phyloP scores from a whole-genome alignment of 139 green algal species.

The Chlorella ohadii region DNA sequence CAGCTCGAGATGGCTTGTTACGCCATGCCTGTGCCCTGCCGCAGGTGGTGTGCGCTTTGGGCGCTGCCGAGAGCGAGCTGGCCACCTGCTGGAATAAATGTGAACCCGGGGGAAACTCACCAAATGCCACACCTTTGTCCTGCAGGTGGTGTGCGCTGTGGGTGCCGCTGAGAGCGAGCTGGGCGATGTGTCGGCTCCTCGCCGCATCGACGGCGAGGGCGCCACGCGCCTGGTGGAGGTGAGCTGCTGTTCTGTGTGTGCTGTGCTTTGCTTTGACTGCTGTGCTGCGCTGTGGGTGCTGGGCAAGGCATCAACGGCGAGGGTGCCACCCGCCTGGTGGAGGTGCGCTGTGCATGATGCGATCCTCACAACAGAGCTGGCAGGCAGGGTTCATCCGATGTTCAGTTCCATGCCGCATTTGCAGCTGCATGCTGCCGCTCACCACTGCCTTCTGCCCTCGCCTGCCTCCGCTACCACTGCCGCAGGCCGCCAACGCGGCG shows the following conservation, averaged over 20 bases:
- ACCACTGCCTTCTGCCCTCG: neutral
- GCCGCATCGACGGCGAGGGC: slow-evolving; percentile 79
- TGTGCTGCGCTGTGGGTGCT: neutral
- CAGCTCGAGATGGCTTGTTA: too few species aligned
- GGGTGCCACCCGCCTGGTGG: too few species aligned
- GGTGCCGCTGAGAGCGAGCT: slow-evolving; percentile 76
- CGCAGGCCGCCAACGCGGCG: slow-evolving; percentile 50
- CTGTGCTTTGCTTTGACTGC: too few species aligned
- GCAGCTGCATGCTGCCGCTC: too few species aligned
- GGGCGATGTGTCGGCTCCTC: slow-evolving; percentile 67
- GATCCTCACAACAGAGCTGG: too few species aligned
- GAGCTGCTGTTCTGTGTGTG: neutral
- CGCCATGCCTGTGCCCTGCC: neutral
- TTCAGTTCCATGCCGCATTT: too few species aligned
- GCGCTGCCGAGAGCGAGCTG: slow-evolving; percentile 72
- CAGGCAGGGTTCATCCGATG: too few species aligned
- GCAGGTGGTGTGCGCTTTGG: slow-evolving; percentile 84
- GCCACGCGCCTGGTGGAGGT: slow-evolving; percentile 75
- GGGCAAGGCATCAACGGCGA: too few species aligned
- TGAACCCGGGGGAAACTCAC: too few species aligned
- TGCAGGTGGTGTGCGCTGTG: slow-evolving; percentile 80
- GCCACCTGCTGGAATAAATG: too few species aligned
- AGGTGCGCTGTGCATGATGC: too few species aligned
- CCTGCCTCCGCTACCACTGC: neutral
- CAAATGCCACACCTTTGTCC: neutral